Evolutionary conservation across 192 early-diverging fungal genomes (phyloP).

Genomic region (Coemansia sp.): DNA sequence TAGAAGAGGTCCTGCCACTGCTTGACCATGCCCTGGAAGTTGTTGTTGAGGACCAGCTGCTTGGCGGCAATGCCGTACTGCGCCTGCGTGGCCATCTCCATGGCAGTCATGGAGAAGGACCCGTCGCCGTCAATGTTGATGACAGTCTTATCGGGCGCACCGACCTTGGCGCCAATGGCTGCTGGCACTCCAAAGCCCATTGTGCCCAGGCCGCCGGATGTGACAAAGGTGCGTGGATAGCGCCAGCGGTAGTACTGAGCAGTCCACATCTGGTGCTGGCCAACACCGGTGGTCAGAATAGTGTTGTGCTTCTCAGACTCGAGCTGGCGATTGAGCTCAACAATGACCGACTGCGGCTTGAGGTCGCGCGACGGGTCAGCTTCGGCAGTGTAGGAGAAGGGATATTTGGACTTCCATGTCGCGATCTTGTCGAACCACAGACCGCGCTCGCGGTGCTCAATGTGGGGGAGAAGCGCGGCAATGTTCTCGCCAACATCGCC

Average conservation of each 20-base stretch:
- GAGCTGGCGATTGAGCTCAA: conserved; percentile 86
- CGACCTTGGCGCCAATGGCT: conserved; percentile 97
- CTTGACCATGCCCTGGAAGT: conserved; percentile 99
- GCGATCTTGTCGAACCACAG: conserved; percentile 84
- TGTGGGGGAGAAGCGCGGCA: conserved; percentile 71
- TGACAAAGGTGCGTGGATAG: conserved; percentile 83
- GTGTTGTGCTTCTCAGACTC: conserved; percentile 84
- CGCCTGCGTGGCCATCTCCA: conserved; percentile 97
- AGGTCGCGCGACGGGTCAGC: conserved; percentile 61
- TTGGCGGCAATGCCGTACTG: conserved; percentile 98
- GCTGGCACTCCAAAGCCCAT: conserved; percentile 98
- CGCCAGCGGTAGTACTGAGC: conserved; percentile 95
- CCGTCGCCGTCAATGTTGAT: conserved; percentile 99
- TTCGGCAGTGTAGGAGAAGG: conserved; percentile 76
- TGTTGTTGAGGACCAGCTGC: conserved; percentile 95
- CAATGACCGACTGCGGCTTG: conserved; percentile 93
- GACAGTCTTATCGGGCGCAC: conserved; percentile 88
- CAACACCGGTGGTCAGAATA: conserved; percentile 95
- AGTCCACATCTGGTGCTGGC: conserved; percentile 99
- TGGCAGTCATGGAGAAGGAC: conserved; percentile 97
- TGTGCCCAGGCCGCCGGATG: conserved; percentile 96
- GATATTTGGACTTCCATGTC: conserved; percentile 91
- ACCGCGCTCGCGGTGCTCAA: conserved; percentile 67
- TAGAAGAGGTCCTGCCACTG: conserved; percentile 97
- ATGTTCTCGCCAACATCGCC: conserved; percentile 94